Conservation (phyloP, 345 rosid species). For the Raphanus sativus region DNA sequence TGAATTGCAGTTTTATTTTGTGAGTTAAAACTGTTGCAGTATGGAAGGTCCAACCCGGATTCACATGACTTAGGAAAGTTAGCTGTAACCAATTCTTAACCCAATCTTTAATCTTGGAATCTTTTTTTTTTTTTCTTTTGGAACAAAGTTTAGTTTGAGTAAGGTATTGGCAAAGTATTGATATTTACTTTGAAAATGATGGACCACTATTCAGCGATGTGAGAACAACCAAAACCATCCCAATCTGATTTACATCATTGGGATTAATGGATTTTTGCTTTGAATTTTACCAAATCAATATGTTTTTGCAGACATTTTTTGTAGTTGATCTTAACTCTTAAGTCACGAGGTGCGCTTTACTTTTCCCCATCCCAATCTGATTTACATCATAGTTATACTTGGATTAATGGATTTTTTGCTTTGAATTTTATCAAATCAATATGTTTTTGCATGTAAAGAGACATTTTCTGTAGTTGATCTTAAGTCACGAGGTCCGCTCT, state of each 20-base stretch:
- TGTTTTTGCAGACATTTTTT: background rate
- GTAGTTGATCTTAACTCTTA: too few relatives aligned
- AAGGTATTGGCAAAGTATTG: background rate
- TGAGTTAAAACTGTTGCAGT: background rate
- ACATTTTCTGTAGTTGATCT: background rate
- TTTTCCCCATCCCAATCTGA: background rate
- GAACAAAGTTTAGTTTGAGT: background rate
- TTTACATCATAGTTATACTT: background rate
- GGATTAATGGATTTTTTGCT: background rate
- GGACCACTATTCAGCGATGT: background rate
- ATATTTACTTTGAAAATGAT: background rate
- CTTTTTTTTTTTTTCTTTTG: background rate
- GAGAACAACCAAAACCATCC: conserved; percentile 3
- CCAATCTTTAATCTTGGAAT: conserved; percentile 6
- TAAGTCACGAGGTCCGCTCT: background rate
- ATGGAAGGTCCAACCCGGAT: background rate
- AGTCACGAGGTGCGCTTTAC: too few relatives aligned
- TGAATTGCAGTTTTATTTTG: background rate
- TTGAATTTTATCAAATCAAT: background rate
- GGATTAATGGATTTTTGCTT: background rate
- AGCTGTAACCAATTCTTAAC: background rate
- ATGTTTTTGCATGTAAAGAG: too few relatives aligned
- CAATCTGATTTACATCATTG: background rate
- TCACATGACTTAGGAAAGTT: background rate
- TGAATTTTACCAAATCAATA: background rate